Base-by-base conservation (phyloP, 768 basidiomycete genomes). In the Clitopilus passeckerianus region DNA sequence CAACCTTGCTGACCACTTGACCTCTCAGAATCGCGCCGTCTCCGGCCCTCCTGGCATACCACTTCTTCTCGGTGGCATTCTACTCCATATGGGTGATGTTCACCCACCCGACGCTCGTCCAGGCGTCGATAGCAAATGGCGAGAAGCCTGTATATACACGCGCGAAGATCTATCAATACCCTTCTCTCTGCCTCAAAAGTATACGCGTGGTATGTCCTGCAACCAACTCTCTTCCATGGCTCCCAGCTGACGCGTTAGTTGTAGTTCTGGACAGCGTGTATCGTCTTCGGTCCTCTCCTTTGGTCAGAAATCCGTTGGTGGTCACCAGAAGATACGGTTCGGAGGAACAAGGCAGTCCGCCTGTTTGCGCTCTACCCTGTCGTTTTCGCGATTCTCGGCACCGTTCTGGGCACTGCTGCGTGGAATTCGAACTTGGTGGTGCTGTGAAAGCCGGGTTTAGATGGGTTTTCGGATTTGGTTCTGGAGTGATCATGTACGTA, bases 11-110 rank as follows among this genome's bases (percentile, higher is more conserved):
- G 10, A n/a, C 33, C 18, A 53, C 46, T 61, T 54, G 59, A 23
- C 53, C 16, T 6, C 33, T 50, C n/a, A 96, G 95, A 12, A 82
- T 96, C 60, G 79, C 83, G 1, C 88, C 91, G 5, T 89, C 90
- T n/a, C 93, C 95, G 0, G 61, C 83, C 10, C 76, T 93, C 50
- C 85, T 99, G 18, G 85, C 89, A 64, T 85, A 83, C 67, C 97
- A 98, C 77, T 99, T 99, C 76, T 99, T 96, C 80, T 76, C 83
- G 24, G 97, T 99, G 63, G 97, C 97, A 0, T 83, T 99, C 64
- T 99, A 97, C 74, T 87, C 95, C 1, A 88, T 98, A 68, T 98
- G 88, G 85, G 79, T 90, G 55, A 80, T 97, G 73, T 95, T 98
- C 73, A 88, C 86, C 8, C 85, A 74, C 59, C 72, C 76, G 35